These are phyloP conservation scores for Tilletia horrida DNA, from an alignment of 1,284 basidiomycete genomes.

Conservation along the genomic window DNA sequence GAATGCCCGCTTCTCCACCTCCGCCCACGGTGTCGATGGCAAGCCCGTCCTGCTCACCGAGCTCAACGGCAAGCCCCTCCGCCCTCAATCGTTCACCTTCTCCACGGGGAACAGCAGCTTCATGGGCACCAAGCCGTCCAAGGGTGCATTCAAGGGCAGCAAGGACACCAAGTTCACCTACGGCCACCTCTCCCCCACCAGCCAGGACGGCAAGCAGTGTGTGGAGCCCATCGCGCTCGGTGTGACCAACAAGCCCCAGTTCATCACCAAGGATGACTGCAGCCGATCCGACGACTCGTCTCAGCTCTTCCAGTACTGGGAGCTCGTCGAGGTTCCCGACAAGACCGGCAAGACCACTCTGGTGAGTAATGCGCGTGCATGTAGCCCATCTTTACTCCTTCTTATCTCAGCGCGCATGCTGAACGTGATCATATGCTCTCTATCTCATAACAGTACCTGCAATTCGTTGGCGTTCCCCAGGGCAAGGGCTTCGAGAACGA, in stretches of 20 bases:
- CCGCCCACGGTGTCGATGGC: conserved; percentile 2
- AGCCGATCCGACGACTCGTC: not conserved
- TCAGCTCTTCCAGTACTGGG: conserved; percentile 8
- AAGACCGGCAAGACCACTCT: not conserved
- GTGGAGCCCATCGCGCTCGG: not conserved
- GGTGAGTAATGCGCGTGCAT: conserved; percentile 14
- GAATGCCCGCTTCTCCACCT: conserved; percentile 2
- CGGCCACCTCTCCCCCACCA: not conserved
- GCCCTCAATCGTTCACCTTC: conserved; percentile 9
- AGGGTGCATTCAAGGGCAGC: conserved; percentile 4
- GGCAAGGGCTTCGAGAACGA: conserved; percentile 1
- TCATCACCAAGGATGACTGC: not conserved
- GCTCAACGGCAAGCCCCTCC: conserved; percentile 1
- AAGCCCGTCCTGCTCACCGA: conserved; percentile 1
- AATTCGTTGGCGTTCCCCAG: conserved; percentile 19
- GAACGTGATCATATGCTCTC: conserved; percentile 1
- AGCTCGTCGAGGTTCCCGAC: conserved; percentile 19
- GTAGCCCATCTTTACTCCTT: not conserved
- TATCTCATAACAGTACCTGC: conserved; percentile 15
- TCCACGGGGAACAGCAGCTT: conserved; percentile 6
- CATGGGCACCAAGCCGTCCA: conserved; percentile 8
- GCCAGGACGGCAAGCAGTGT: not conserved
- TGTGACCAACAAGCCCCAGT: not conserved
- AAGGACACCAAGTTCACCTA: not conserved
- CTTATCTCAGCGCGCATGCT: too few species aligned